Percentiles rank a stretch among this genome's conserved stretches.
Evolutionary conservation across 805 yeast species (phyloP).

Genomic region (Candida michaelii): DNA sequence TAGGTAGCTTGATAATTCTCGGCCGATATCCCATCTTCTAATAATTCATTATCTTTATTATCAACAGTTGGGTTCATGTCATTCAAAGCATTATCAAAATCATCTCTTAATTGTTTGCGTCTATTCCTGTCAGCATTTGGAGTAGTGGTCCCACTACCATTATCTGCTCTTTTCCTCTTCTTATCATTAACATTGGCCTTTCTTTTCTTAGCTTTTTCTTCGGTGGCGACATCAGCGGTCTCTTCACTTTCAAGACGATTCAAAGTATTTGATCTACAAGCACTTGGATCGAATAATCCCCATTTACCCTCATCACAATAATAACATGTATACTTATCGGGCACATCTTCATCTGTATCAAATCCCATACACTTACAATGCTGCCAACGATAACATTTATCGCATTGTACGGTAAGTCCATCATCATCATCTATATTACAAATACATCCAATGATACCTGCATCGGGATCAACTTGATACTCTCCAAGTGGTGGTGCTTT

Average conservation of each 20-base stretch:
- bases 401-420: slow-evolving; percentile 94
- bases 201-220: slow-evolving; percentile 20
- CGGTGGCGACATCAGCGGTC: slow-evolving; percentile 13
- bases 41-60: slow-evolving; percentile 45
- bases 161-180: slow-evolving; percentile 23
- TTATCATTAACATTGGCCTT: slow-evolving; percentile 17
- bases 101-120: slow-evolving; percentile 17
- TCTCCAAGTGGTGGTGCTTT: slow-evolving; percentile 37
- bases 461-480: slow-evolving; percentile 73
- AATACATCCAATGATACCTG: slow-evolving; percentile 85
- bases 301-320: slow-evolving; percentile 56
- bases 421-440: slow-evolving; percentile 88
- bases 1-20: slow-evolving; percentile 56
- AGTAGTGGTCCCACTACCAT: slow-evolving; percentile 9
- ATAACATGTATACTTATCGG: slow-evolving; percentile 73
- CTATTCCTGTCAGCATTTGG: slow-evolving; percentile 5
- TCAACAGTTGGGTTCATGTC: slow-evolving; percentile 1
- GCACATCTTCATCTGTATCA: slow-evolving; percentile 67
- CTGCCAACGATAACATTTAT: slow-evolving; percentile 90
- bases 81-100: slow-evolving; percentile 9
- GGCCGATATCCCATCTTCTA: slow-evolving; percentile 39
- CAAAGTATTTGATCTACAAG: slow-evolving; percentile 31
- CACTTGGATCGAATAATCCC: slow-evolving; percentile 43
- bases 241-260: slow-evolving; percentile 30
- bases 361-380: slow-evolving; percentile 91